phyloP scores from a whole-genome alignment of 2,329 filamentous ascomycete species.

The Pestalotiopsis sp. region DNA sequence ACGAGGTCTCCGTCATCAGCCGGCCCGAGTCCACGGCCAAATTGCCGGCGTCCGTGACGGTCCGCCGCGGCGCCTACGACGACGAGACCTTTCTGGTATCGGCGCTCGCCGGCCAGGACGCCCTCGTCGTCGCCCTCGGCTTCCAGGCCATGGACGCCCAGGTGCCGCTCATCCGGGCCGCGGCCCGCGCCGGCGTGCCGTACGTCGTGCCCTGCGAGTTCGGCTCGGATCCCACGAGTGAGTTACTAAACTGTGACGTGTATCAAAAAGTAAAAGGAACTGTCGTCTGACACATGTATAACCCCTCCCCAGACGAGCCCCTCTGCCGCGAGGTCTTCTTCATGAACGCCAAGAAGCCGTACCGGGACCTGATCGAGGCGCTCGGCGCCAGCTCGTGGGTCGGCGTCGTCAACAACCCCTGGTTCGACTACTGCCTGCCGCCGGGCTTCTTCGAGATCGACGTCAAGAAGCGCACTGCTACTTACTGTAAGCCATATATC shows the following conservation, averaged over 20 bases:
- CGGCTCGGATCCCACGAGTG: slow-evolving; percentile 26
- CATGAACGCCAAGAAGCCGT: slow-evolving; percentile 25
- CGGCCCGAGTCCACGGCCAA: slow-evolving; percentile 25
- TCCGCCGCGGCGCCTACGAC: slow-evolving; percentile 21
- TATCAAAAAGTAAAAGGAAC: not conserved
- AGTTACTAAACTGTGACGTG: not conserved
- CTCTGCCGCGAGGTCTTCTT: slow-evolving; percentile 22
- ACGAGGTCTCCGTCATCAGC: slow-evolving; percentile 32
- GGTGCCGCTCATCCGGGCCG: slow-evolving; percentile 31
- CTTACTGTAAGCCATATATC: slow-evolving; percentile 31
- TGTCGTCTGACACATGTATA: too few relatives aligned
- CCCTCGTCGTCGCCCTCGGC: slow-evolving; percentile 30
- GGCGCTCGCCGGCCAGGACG: slow-evolving; percentile 32
- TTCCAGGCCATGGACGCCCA: slow-evolving; percentile 22
- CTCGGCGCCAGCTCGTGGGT: slow-evolving; percentile 32
- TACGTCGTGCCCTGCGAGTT: slow-evolving; percentile 34
- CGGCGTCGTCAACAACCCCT: slow-evolving; percentile 31
- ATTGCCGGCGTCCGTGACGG: slow-evolving; percentile 18
- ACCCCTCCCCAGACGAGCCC: slow-evolving; percentile 6
- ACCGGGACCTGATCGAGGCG: slow-evolving; percentile 27
- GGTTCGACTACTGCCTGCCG: slow-evolving; percentile 32
- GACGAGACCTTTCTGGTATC: slow-evolving; percentile 25
- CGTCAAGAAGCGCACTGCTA: slow-evolving; percentile 27
- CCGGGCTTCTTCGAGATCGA: slow-evolving; percentile 32
- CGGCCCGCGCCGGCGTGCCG: slow-evolving; percentile 28